These are phyloP conservation scores for Pichia sp. DNA, from an alignment of 1,139 yeast species.

Conservation along the genomic window DNA sequence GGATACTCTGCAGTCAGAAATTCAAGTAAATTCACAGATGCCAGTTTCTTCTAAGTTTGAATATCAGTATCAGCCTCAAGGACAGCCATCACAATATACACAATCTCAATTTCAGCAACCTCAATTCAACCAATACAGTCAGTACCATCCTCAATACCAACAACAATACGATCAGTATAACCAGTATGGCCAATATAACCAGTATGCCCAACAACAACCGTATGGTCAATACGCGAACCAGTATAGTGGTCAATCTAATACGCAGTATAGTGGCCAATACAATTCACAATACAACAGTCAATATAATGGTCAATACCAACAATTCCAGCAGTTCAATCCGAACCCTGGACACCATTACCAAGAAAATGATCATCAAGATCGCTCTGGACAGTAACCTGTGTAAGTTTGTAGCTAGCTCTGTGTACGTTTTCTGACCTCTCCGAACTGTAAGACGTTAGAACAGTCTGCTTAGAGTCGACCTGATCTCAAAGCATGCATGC, in stretches of 20 bases:
- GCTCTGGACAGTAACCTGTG: neutral
- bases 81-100: neutral
- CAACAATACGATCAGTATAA: neutral
- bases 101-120: constrained; percentile 1
- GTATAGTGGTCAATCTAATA: constrained; percentile 1
- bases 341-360: neutral
- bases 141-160: constrained; percentile 2
- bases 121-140: neutral
- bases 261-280: neutral
- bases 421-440: too few species aligned
- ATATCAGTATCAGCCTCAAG: neutral
- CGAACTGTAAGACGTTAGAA: too few species aligned
- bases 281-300: constrained; percentile 2
- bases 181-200: constrained; percentile 1
- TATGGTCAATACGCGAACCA: neutral
- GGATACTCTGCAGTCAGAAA: too few species aligned
- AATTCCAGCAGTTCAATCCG: constrained; percentile 1
- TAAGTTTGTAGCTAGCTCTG: too few species aligned
- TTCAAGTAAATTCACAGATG: neutral
- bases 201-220: neutral
- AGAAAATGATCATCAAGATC: neutral
- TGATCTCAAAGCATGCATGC: too few species aligned
- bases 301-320: neutral
- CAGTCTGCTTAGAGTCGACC: too few species aligned
- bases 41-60: neutral